Percentiles rank a stretch among this genome's conserved stretches.
These are phyloP conservation scores for Cladosporium austrohemisphaericum DNA, from an alignment of 2,329 filamentous ascomycete species.

Conservation along the genomic window DNA sequence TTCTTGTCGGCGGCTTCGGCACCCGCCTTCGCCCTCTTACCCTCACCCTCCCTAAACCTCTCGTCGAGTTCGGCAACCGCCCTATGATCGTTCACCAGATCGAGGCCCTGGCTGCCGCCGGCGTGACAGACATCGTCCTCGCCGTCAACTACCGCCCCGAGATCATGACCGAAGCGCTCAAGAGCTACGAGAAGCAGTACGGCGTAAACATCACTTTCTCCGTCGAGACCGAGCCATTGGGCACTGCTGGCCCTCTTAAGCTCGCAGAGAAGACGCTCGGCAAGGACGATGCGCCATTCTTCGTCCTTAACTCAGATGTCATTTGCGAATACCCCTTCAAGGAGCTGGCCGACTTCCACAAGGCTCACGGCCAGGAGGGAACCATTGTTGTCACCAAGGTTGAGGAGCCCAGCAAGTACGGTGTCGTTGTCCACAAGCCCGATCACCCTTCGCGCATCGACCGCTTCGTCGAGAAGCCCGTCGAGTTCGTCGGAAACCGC, in stretches of 20 bases:
- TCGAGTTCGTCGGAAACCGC: conserved; percentile 96
- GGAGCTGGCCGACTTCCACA: conserved; percentile 87
- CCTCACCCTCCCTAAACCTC: conserved; percentile 91
- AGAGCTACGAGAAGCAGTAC: conserved; percentile 91
- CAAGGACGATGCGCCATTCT: conserved; percentile 93
- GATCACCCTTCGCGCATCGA: conserved; percentile 89
- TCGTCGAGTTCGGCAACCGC: conserved; percentile 98
- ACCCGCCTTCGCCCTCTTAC: conserved; percentile 96
- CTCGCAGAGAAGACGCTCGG: conserved; percentile 86
- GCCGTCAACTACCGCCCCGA: conserved; percentile 98
- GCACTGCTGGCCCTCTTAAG: conserved; percentile 92
- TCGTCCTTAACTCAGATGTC: conserved; percentile 96
- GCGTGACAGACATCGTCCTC: conserved; percentile 95
- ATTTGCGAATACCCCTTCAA: conserved; percentile 98
- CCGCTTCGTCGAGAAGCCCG: conserved; percentile 98
- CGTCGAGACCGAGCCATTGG: conserved; percentile 90
- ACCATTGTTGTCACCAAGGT: conserved; percentile 99
- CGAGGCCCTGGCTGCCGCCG: conserved; percentile 85
- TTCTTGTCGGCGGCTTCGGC: conserved; percentile 98
- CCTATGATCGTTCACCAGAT: conserved; percentile 99
- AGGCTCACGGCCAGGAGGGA: conserved; percentile 85
- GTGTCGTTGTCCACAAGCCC: conserved; percentile 96
- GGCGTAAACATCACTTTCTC: conserved; percentile 96
- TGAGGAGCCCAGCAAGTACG: conserved; percentile 97
- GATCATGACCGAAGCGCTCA: conserved; percentile 90